A percentile compares a stretch with the other conserved stretches of the same genome.
phyloP scores from a whole-genome alignment of 495 filamentous ascomycete genomes.

The Copromyces sp. region DNA sequence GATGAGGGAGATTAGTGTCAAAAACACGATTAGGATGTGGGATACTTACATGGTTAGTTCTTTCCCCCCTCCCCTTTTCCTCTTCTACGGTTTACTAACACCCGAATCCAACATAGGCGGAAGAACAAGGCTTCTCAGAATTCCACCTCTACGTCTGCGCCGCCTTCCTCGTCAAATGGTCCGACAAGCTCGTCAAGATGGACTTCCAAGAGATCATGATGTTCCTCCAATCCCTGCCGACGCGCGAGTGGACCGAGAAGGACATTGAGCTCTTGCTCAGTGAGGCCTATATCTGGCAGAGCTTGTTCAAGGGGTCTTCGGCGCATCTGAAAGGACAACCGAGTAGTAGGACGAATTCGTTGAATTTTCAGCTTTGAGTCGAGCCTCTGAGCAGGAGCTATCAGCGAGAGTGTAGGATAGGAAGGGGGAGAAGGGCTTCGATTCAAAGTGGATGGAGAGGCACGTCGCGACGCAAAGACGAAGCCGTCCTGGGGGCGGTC shows the following conservation, averaged over 20 bases:
- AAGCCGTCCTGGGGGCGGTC: too few species aligned
- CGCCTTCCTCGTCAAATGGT: conserved; percentile 98
- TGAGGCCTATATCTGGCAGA: conserved; percentile 95
- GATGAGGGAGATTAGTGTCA: conserved; percentile 94
- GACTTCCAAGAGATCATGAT: conserved; percentile 99
- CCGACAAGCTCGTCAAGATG: conserved; percentile 89
- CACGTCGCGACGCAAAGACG: too few species aligned
- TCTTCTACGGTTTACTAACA: neutral
- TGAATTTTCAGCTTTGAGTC: conserved; percentile 33
- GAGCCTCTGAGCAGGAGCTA: neutral
- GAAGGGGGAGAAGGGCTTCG: neutral
- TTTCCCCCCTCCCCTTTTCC: neutral
- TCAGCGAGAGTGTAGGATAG: neutral
- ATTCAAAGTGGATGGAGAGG: neutral
- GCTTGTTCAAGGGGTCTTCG: conserved; percentile 76
- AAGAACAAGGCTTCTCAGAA: conserved; percentile 95
- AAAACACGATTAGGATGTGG: conserved; percentile 97
- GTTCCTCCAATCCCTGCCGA: conserved; percentile 93
- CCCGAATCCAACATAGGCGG: conserved; percentile 48
- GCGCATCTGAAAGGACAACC: conserved; percentile 58
- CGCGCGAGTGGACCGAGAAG: conserved; percentile 93
- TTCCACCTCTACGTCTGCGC: conserved; percentile 98
- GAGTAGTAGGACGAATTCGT: conserved; percentile 25
- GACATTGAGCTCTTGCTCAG: conserved; percentile 92
- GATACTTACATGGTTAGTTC: conserved; percentile 86